These are phyloP conservation scores for Populus davidiana DNA, from an alignment of 345 rosid species.

Conservation along the genomic window DNA sequence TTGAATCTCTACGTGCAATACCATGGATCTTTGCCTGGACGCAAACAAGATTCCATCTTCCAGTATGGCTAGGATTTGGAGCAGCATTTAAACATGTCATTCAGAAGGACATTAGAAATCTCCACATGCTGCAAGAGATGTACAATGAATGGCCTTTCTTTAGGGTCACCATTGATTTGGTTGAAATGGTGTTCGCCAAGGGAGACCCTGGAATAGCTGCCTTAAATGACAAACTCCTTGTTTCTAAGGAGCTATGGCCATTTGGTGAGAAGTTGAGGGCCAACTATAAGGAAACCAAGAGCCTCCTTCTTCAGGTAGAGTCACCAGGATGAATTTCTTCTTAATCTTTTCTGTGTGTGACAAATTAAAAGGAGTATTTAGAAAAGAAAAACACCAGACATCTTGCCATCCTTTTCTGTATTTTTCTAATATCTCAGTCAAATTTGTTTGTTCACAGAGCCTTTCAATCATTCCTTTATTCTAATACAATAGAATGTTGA, in stretches of 20 bases:
- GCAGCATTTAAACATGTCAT: constrained; percentile 74
- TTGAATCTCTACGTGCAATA: constrained; percentile 93
- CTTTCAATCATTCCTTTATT: neutral
- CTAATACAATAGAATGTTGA: neutral
- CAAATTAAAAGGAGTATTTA: neutral
- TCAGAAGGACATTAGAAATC: constrained; percentile 67
- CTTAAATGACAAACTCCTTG: constrained; percentile 80
- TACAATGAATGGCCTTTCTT: constrained; percentile 94
- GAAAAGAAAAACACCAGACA: neutral
- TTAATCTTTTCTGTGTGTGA: neutral
- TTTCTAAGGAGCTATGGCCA: constrained; percentile 69
- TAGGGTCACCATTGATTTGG: constrained; percentile 87
- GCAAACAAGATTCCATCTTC: constrained; percentile 95
- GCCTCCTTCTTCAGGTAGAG: constrained; percentile 84
- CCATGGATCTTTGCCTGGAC: constrained; percentile 99
- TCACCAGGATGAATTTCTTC: neutral
- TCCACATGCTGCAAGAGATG: constrained; percentile 82
- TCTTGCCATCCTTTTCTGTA: neutral
- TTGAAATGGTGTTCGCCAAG: constrained; percentile 99
- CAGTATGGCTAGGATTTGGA: constrained; percentile 97
- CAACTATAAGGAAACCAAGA: constrained; percentile 78
- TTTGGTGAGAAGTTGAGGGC: constrained; percentile 71
- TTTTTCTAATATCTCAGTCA: neutral
- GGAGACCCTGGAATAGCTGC: constrained; percentile 95
- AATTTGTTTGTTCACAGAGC: neutral